These are phyloP conservation scores for Scytalidium lignicola DNA, from an alignment of 2,329 filamentous ascomycete genomes.

Conservation along the genomic window DNA sequence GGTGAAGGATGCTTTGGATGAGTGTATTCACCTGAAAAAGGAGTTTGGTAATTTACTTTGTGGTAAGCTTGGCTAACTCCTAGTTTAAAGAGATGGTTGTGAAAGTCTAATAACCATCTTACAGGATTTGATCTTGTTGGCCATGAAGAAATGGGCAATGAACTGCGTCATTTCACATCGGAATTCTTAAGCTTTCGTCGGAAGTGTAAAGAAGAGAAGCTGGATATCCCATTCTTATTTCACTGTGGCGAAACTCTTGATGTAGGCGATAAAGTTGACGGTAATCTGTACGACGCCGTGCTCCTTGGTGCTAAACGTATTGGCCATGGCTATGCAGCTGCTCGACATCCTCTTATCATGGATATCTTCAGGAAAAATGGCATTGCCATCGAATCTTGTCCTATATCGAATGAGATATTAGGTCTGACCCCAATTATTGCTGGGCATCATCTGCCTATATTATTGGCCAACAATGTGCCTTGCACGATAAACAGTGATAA, in stretches of 20 bases:
- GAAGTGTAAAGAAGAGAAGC: slow-evolving; percentile 38
- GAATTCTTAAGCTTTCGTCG: slow-evolving; percentile 53
- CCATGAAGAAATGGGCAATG: slow-evolving; percentile 58
- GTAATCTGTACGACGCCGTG: slow-evolving; percentile 65
- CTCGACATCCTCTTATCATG: slow-evolving; percentile 63
- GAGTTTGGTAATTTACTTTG: slow-evolving; percentile 56
- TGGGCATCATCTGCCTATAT: slow-evolving; percentile 61
- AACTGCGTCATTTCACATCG: slow-evolving; percentile 49
- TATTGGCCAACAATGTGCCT: slow-evolving; percentile 67
- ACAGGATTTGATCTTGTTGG: slow-evolving; percentile 66
- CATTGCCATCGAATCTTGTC: slow-evolving; percentile 71
- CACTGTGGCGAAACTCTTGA: slow-evolving; percentile 74
- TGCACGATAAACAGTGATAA: slow-evolving; percentile 74
- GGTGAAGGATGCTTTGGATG: slow-evolving; percentile 49
- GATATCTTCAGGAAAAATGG: slow-evolving; percentile 56
- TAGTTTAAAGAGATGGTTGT: background rate
- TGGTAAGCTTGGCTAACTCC: slow-evolving; percentile 38
- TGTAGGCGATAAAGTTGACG: slow-evolving; percentile 57
- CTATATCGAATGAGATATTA: slow-evolving; percentile 72
- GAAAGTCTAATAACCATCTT: slow-evolving; percentile 5
- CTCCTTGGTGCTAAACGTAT: slow-evolving; percentile 63
- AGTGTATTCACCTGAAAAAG: slow-evolving; percentile 58
- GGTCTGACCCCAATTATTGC: slow-evolving; percentile 61
- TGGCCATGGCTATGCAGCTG: slow-evolving; percentile 67
- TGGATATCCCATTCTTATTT: slow-evolving; percentile 68